These are phyloP conservation scores for Letharia lupina DNA, from an alignment of 495 filamentous ascomycete genomes.

Conservation along the genomic window DNA sequence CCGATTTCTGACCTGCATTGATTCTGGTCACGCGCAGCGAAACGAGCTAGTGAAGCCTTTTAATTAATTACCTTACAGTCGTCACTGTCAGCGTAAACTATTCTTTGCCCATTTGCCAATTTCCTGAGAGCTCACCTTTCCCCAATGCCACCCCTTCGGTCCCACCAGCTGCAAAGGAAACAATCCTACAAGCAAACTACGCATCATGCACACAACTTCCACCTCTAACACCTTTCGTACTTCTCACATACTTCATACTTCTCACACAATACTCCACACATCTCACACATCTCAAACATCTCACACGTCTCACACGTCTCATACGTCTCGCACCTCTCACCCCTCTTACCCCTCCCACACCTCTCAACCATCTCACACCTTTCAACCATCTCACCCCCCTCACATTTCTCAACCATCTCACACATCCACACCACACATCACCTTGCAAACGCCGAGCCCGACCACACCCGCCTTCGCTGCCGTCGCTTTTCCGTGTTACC, in stretches of 20 bases:
- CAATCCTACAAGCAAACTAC: neutral
- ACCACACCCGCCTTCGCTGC: neutral
- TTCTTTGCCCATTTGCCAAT: neutral
- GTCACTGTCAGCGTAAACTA: neutral
- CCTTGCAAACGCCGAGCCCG: neutral
- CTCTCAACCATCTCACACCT: neutral
- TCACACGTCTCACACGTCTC: neutral
- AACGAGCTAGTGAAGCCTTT: neutral
- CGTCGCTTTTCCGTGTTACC: neutral
- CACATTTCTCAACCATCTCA: neutral
- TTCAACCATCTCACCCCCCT: neutral
- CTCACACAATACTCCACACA: neutral
- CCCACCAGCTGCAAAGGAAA: neutral
- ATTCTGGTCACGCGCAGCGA: neutral
- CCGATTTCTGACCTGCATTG: neutral
- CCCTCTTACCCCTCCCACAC: neutral
- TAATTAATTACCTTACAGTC: neutral
- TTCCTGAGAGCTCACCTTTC: neutral
- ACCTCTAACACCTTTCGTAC: neutral
- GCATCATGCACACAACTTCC: neutral
- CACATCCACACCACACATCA: neutral
- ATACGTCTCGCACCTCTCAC: too few relatives aligned
- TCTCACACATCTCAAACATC: neutral
- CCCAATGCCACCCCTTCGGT: neutral
- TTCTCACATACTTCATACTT: neutral